Base-by-base conservation (phyloP, 306 rosid genomes). In the Rosa persica region DNA sequence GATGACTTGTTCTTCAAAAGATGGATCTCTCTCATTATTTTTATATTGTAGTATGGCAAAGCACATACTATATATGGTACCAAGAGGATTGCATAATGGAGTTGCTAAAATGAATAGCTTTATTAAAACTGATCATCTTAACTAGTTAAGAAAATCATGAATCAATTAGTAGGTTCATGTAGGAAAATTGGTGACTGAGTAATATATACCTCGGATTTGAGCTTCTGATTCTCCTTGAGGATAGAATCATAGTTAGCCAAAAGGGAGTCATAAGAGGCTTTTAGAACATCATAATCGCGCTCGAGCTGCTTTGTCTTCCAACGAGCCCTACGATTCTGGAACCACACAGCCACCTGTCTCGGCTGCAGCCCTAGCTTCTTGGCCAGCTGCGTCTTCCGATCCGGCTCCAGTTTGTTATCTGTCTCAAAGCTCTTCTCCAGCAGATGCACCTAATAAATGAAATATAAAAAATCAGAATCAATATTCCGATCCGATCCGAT, bases 241-340 rank as follows among this genome's bases (percentile, higher is more conserved):
- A 89, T 60, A 66, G 90, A 89, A 57, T 95, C 99, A 52, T 86
- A 85, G 57, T 87, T 85, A 5, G 92, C 86, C 80, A 81, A 84
- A 60, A 95, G 93, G 68, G 98, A 78, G 78, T 91, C 99, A 74
- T 91, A 91, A 66, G 95, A 86, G 70, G 98, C 86, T 84, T 89
- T 95, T 74, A 95, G 98, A 84, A 86, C 86, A 85, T 95, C 98
- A 84, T 80, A 95, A 81, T 92, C 98, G 74, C 92, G 90, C 84
- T 95, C 99, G n/a, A 95, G 97, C 82, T 95, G 99, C 86, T 95
- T 95, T n/a, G 97, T 95, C 91, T 95, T 95, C 99, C 99, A 95
- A 16, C 99, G 83, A 65, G 99, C 98, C 60, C 98, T 85, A 87
- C 99, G 98, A 88, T 95, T 95, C 86, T 95, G 99, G 77, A 93